These are phyloP conservation scores for Gossypium armourianum DNA, from an alignment of 441 rosid species.

Conservation along the genomic window DNA sequence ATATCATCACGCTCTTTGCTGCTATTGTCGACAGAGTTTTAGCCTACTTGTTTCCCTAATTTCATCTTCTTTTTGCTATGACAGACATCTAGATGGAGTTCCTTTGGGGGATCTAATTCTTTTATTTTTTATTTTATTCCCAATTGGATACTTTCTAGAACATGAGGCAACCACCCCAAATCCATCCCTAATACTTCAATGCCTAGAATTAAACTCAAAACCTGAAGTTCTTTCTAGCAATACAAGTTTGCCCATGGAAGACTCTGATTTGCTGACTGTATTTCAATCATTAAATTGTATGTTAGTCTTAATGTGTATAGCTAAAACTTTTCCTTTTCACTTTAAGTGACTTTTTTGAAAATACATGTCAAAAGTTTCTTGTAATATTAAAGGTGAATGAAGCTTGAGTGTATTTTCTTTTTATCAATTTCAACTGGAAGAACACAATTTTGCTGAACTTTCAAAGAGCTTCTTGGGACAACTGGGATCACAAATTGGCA, in stretches of 20 bases:
- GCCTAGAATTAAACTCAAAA: neutral
- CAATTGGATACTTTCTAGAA: neutral
- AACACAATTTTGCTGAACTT: neutral
- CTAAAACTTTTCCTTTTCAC: neutral
- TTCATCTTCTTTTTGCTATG: neutral
- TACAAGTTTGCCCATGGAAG: neutral
- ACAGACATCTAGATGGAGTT: neutral
- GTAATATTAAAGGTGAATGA: neutral
- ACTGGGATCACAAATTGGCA: neutral
- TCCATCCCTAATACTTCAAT: neutral
- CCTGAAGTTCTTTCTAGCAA: neutral
- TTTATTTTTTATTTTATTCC: neutral
- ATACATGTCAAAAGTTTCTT: neutral
- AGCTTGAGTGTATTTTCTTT: neutral
- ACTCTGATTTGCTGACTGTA: neutral
- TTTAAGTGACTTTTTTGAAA: neutral
- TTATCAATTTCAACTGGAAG: neutral
- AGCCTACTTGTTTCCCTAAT: neutral
- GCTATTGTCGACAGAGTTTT: neutral
- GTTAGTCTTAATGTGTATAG: neutral
- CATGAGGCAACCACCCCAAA: neutral
- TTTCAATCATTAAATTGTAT: neutral
- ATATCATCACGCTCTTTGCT: neutral
- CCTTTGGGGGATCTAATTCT: neutral
- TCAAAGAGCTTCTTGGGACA: neutral